These are phyloP conservation scores for Cystoderma amianthinum DNA, from an alignment of 768 basidiomycete genomes.

Conservation along the genomic window DNA sequence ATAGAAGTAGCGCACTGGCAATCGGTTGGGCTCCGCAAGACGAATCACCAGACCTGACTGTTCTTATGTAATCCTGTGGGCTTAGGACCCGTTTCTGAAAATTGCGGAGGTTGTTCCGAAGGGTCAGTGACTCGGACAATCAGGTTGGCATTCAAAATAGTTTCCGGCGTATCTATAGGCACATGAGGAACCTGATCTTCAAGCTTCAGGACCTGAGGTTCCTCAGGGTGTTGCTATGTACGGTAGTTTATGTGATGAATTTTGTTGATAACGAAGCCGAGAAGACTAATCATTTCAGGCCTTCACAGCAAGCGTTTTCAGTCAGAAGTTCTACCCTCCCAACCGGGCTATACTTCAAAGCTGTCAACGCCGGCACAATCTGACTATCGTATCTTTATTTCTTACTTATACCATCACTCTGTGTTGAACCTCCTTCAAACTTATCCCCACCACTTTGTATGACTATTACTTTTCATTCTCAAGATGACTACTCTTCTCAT, in stretches of 20 bases:
- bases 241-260: slow-evolving; percentile 13
- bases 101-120: slow-evolving; percentile 29
- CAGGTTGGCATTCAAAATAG: slow-evolving; percentile 21
- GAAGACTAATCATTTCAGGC: slow-evolving; percentile 8
- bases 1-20: no score
- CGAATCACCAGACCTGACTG: no score
- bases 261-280: slow-evolving; percentile 19
- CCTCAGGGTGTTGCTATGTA: slow-evolving; percentile 9
- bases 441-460: no score
- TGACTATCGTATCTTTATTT: slow-evolving; percentile 26
- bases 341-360: slow-evolving; percentile 28
- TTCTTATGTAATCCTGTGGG: no score
- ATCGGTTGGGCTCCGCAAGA: no score
- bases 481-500: no score
- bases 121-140: slow-evolving; percentile 14
- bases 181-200: slow-evolving; percentile 29
- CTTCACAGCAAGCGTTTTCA: slow-evolving; percentile 5
- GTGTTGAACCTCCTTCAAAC: no score
- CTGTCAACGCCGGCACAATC: slow-evolving; percentile 36
- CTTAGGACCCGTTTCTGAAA: no score
- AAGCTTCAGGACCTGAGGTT: slow-evolving; percentile 33
- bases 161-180: slow-evolving; percentile 23
- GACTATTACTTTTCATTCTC: no score
- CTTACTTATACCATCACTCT: no score
- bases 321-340: slow-evolving; percentile 11